A percentile compares a stretch with the other conserved stretches of the same genome.
phyloP scores from a whole-genome alignment of 1,139 yeast species.

The Sugiyamaella xylanicola region DNA sequence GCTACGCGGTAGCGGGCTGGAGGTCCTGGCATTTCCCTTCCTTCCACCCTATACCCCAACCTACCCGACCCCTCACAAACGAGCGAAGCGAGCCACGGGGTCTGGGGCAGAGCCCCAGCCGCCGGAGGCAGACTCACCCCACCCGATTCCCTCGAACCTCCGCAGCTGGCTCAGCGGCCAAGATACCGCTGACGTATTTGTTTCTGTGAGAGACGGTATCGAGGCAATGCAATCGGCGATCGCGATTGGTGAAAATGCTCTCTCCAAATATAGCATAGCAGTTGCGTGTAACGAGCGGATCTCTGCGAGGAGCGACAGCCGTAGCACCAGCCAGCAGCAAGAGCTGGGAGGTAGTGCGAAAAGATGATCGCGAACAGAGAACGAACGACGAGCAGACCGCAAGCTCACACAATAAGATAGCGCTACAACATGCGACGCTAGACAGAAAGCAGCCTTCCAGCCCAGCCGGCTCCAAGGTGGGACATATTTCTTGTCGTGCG shows the following conservation, averaged over 20 bases:
- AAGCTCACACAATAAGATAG: no score
- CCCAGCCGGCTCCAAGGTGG: background rate
- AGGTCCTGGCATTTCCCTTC: no score
- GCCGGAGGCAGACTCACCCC: conserved; percentile 1
- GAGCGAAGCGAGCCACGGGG: background rate
- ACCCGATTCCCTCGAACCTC: background rate
- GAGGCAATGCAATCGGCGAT: background rate
- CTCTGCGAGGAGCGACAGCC: background rate
- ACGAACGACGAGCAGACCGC: no score
- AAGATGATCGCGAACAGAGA: no score
- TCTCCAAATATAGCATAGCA: background rate
- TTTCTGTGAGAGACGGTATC: background rate
- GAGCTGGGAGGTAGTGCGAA: background rate
- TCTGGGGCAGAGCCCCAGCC: conserved; percentile 11
- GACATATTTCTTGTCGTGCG: no score
- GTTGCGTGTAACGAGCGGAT: background rate
- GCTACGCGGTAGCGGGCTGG: background rate
- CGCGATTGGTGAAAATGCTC: background rate
- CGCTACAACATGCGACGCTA: background rate
- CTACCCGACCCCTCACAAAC: background rate
- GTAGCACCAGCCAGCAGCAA: background rate
- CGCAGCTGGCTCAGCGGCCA: background rate
- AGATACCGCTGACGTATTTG: background rate
- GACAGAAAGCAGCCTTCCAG: background rate
- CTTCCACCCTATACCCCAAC: no score